Base-by-base conservation (phyloP, 345 rosid genomes). In the Boechera divaricarpa region DNA sequence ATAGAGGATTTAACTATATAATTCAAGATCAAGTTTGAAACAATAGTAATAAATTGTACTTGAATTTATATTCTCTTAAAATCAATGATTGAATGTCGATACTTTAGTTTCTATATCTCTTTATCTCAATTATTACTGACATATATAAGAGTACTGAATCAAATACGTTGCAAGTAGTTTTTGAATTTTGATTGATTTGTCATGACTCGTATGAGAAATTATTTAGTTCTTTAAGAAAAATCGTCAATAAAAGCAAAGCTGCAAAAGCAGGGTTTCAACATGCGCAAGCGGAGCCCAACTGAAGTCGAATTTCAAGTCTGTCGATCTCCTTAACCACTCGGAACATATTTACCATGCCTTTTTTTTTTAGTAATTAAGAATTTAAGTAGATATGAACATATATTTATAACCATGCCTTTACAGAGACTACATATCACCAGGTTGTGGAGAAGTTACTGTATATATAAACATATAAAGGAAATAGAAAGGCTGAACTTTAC, bases 181-280 rank as follows among this genome's bases (percentile, higher is more conserved):
- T 42, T 44, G 36, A 26, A 63, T n/a, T 41, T 26, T 42, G 24
- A 63, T 63, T 41, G 67, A 63, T 62, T 62, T 24, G 39, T 24
- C 18, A 39, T 24, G 51, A 24, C 51, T 41, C 2, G 35, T 63
- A 41, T 26, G 51, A 31, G 4, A 13, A 21, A 55, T 29, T 6
- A 29, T 12, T 6, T 3, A 15, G 15, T 63, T 28, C 8, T 16
- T 13, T 42, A 8, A 42, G 5, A 13, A 28, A 63, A 28, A 28
- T 12, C 2, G 31, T 41, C 36, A 63, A 51, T 9, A 51, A 63
- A 24, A 63, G 52, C 36, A 63, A 63, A 63, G 53, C 68, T 42
- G 68, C 68, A 42, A 63, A 63, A 63, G 18, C 38, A 63, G 38
- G 18, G 24, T 63, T 42, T 42, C 13, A 42, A 63, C 68, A 63